These are phyloP conservation scores for Heracleum sosnowskyi DNA, from an alignment of 129 eudicot genomes.

Conservation along the genomic window DNA sequence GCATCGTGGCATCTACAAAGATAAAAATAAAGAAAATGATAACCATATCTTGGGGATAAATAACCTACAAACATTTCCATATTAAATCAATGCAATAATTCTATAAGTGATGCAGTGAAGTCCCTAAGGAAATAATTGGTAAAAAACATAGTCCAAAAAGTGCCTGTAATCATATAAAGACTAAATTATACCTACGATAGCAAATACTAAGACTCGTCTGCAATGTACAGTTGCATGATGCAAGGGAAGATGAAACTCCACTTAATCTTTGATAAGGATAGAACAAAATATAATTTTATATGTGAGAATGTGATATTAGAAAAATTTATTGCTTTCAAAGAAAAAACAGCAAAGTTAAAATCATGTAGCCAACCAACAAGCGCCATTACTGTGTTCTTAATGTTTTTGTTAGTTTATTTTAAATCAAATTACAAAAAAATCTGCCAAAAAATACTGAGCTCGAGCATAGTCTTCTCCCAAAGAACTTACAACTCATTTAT, in stretches of 20 bases:
- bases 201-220: not conserved
- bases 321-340: not conserved
- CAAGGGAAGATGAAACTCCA: not conserved
- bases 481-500: not conserved
- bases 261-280: not conserved
- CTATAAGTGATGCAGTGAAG: not conserved
- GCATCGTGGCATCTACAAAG: constrained; percentile 56
- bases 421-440: not conserved
- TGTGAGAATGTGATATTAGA: not conserved
- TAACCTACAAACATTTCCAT: not conserved
- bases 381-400: not conserved
- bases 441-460: not conserved
- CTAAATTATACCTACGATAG: not conserved
- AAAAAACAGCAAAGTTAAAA: not conserved
- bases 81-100: not conserved
- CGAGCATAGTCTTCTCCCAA: not conserved
- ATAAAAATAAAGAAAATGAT: not conserved
- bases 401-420: not conserved
- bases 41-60: not conserved
- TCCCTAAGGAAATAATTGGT: not conserved
- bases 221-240: not conserved
- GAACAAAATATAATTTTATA: not conserved
- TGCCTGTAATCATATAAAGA: not conserved
- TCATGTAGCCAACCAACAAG: not conserved
- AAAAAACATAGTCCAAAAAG: not conserved